A percentile compares a stretch with the other conserved stretches of the same genome.
These are phyloP conservation scores for Haplographium delicatum DNA, from an alignment of 495 filamentous ascomycete genomes.

Conservation along the genomic window DNA sequence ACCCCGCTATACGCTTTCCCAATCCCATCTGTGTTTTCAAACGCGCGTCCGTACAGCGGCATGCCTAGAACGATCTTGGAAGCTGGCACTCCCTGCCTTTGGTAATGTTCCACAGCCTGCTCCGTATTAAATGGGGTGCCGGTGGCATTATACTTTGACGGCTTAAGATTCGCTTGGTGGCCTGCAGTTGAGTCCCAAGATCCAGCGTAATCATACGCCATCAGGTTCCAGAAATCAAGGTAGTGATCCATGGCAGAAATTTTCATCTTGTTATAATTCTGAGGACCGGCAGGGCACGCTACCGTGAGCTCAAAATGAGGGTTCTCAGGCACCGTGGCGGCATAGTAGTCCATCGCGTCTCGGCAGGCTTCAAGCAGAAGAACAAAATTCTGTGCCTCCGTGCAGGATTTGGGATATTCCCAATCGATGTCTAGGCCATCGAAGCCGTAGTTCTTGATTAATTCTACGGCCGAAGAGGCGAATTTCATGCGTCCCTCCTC, in stretches of 20 bases:
- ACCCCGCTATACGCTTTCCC: conserved; percentile 64
- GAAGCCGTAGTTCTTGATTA: conserved; percentile 61
- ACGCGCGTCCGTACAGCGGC: conserved; percentile 88
- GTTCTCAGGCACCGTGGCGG: conserved; percentile 40
- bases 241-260: conserved; percentile 69
- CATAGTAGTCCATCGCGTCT: conserved; percentile 56
- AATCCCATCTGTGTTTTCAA: conserved; percentile 68
- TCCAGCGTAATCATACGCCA: conserved; percentile 78
- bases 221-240: conserved; percentile 90
- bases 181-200: conserved; percentile 71
- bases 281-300: conserved; percentile 58
- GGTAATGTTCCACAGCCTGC: conserved; percentile 63
- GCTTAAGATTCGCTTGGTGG: conserved; percentile 78
- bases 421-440: conserved; percentile 60
- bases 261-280: conserved; percentile 72
- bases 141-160: conserved; percentile 44
- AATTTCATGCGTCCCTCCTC: conserved; percentile 58
- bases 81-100: conserved; percentile 51
- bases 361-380: conserved; percentile 59
- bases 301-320: conserved; percentile 79
- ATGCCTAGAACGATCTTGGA: conserved; percentile 83
- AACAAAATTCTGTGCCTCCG: conserved; percentile 72
- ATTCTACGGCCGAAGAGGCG: conserved; percentile 58
- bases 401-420: conserved; percentile 50
- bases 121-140: conserved; percentile 75